Evolutionary conservation across 1,284 basidiomycete species (phyloP).

Genomic region (Tilletia indica): DNA sequence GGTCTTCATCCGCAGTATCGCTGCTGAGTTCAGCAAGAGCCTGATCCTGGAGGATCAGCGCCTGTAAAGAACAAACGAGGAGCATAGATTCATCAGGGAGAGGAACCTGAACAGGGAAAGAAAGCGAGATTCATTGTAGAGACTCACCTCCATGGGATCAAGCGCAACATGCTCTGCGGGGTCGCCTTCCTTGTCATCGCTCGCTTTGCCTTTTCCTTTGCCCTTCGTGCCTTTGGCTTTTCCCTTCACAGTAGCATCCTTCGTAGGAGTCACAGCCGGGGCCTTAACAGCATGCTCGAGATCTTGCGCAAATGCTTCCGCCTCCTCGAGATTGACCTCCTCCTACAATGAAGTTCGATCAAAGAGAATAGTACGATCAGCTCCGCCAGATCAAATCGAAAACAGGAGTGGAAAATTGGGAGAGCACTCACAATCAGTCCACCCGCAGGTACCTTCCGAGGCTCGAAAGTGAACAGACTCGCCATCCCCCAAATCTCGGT

Average conservation of each 20-base stretch:
- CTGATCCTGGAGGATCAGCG: too few species aligned
- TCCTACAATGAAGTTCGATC: neutral
- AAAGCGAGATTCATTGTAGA: too few species aligned
- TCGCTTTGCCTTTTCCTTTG: neutral
- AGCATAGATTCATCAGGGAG: too few species aligned
- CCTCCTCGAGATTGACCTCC: neutral
- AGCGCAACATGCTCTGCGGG: neutral
- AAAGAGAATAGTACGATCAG: neutral
- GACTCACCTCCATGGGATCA: slow-evolving; percentile 11
- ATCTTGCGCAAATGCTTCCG: neutral
- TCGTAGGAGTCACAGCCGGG: neutral
- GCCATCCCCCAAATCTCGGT: neutral
- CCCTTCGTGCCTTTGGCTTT: neutral
- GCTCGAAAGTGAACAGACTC: slow-evolving; percentile 10
- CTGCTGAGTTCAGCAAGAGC: too few species aligned
- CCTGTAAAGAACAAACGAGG: too few species aligned
- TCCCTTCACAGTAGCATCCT: neutral
- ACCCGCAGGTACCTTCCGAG: neutral
- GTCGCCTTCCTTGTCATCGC: neutral
- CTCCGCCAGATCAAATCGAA: neutral
- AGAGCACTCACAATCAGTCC: neutral
- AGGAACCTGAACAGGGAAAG: too few species aligned
- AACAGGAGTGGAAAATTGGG: neutral
- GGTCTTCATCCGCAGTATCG: too few species aligned
- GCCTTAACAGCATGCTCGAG: neutral